Base-by-base conservation (phyloP, 345 rosid species). In the Eucalyptus grandis region DNA sequence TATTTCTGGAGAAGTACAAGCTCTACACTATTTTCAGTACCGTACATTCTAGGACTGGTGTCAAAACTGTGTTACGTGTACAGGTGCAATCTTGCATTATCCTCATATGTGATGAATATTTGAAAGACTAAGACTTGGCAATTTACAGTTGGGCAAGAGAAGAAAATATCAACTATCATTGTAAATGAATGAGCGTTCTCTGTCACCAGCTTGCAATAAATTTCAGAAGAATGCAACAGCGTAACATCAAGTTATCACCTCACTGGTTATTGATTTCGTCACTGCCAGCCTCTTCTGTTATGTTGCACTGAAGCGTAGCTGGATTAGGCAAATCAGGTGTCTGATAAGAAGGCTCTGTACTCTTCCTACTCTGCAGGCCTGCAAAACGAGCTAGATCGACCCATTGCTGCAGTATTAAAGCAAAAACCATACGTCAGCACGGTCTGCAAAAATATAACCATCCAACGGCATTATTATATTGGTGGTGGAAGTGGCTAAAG, bases 371-470 rank as follows among this genome's bases (percentile, higher is more conserved):
- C 92, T 97, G 99, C 91, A 97, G 93, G 60, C 97, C 99, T 27
- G 97, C 93, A 89, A 91, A 93, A 65, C 97, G 96, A 46, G 99
- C 99, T 87, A 97, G 98, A 92, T 97, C 99, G 86, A 97, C 65
- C 99, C 99, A 96, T 97, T 97, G 99, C 99, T 97, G 96, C 91
- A 82, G 31, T 86, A 92, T 89, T 88, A 77, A 88, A 80, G 46
- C 34, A 54, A n/a, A 89, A 77, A 40, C 47, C 85, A 77, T 27
- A 40, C 47, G 85, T 40, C 46, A 77, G 21, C 47, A 37, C 27
- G 9, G 47, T 77, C 83, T 11, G 46, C 13, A 37, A 77, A 37
- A 37, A 37, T 77, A 17, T 10, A 77, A 77, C 47, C 27, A 43
- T 77, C 85, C 47, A 22, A 40, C 2, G 9, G 47, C 30, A 77